Evolutionary conservation across 345 rosid species (phyloP), one percentile per base, ranked within the genome.

Genomic region (Kernera saxatilis): DNA sequence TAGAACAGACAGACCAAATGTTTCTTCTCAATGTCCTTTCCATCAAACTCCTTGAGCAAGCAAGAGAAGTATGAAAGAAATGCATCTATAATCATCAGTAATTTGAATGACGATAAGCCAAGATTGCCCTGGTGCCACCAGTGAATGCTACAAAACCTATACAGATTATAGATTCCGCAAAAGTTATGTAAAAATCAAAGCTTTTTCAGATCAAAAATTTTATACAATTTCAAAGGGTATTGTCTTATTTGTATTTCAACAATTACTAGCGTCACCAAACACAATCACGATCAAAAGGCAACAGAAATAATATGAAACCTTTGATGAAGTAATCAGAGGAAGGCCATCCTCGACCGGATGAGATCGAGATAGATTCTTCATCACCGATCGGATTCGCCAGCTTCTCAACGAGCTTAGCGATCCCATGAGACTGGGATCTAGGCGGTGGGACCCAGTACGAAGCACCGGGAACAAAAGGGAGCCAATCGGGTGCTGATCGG

Each of bases 401-500:
- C 64, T 84, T 87, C 75, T 88, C 96, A 23, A 93, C 86, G 61
- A 89, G 66, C 71, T 83, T 88, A 6, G 92, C 94, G 40, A 93
- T 82, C 44, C 95, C 97, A 14, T 78, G 75, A 56, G 86, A 68
- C 51, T 82, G 83, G 17, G 86, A 78, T 23, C 79, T 70, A 58
- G 88, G 81, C 0, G 97, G 95, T 2, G 99, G 99, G 73, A 94
- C 97, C 97, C 97, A 94, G 64, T 88, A 94, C 23, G 99, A 94
- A 49, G 84, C 86, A 0, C 99, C 99, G 0, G 99, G 99, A 5
- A 87, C 71, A 70, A 94, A 91, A 56, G 98, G 97, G 4, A 94
- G 98, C 99, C 99, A 94, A 76, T 91, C 96, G 39, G 99, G 99
- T 1, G 97, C 97, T 10, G 98, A 84, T 4, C 98, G 89, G 29